Evolutionary conservation across 2,329 filamentous ascomycete species (phyloP), one percentile per base, ranked within the genome.

Genomic region (Coccinonectria pachysandricola): DNA sequence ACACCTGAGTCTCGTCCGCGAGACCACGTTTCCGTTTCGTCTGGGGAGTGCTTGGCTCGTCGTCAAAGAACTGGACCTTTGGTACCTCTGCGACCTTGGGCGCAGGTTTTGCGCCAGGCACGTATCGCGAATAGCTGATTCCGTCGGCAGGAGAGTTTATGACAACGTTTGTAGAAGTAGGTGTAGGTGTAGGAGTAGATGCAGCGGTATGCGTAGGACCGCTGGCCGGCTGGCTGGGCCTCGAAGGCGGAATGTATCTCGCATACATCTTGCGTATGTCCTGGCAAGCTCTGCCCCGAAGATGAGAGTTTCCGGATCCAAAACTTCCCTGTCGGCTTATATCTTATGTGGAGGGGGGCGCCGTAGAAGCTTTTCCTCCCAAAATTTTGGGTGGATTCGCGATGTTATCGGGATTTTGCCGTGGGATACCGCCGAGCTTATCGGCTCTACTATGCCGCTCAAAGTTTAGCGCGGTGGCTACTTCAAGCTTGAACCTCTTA

Each of bases 101-200:
- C 3, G 28, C 26, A 6, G 39, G 15, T 30, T 50, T 52, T 23
- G 44, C 32, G 19, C 45, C 42, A 1, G 55, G 59, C 7, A 65
- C 44, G 35, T 65, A 64, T 33, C 61, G 53, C 22, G 60, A 49
- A 37, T 63, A 62, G 24, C 35, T 37, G 31, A 45, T 50, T 13
- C 38, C 43, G 27, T 45, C 40, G 2, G 27, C 27, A 12, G 29
- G 21, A 4, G 26, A 20, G 20, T 15, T 34, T 10, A 24, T 23
- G 6, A 21, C 13, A 8, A 7, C 15, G 17, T 24, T 20, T 23
- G 24, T 13, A 2, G 27, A n/a, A 13, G 24, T 19, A 7, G 23
- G 18, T 7, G 22, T 8, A 21, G 34, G 13, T 4, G 21, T 4
- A 8, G 24, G 18, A 14, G 21, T 22, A 2, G 29, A 25, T 3